A percentile compares a stretch with the other conserved stretches of the same genome.
Conservation (phyloP, 805 yeast genomes). For the Clavispora santaluciae region DNA sequence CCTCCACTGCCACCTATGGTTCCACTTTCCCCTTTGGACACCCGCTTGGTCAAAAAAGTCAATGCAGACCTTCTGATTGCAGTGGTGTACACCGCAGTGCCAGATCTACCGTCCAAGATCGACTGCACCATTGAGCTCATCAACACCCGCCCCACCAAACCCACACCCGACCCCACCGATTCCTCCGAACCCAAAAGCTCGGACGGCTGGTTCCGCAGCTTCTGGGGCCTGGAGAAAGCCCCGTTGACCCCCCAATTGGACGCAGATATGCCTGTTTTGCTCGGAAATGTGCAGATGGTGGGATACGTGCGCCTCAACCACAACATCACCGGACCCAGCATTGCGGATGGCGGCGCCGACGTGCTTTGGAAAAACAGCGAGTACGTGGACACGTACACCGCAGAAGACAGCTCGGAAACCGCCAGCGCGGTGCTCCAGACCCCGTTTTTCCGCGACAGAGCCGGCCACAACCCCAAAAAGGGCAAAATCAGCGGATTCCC, state of each 20-base stretch:
- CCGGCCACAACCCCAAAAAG: slow-evolving; percentile 8
- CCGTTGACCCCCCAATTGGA: not conserved
- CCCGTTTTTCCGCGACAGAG: slow-evolving; percentile 19
- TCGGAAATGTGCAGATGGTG: slow-evolving; percentile 36
- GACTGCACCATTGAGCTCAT: slow-evolving; percentile 9
- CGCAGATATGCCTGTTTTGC: slow-evolving; percentile 16
- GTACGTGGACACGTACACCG: slow-evolving; percentile 24
- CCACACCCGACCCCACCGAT: not conserved
- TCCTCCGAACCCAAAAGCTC: not conserved
- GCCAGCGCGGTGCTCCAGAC: slow-evolving; percentile 17
- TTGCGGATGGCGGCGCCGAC: slow-evolving; percentile 7
- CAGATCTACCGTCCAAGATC: slow-evolving; percentile 5
- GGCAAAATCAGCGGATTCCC: slow-evolving; percentile 32
- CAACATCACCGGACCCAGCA: slow-evolving; percentile 20
- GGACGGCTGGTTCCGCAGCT: slow-evolving; percentile 9
- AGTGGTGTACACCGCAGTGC: slow-evolving; percentile 4
- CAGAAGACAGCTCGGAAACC: slow-evolving; percentile 20
- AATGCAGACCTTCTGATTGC: slow-evolving; percentile 3
- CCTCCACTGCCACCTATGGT: not conserved
- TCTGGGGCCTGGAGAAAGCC: slow-evolving; percentile 6
- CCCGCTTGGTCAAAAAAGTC: slow-evolving; percentile 1
- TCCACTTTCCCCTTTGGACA: slow-evolving; percentile 1
- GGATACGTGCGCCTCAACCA: slow-evolving; percentile 39
- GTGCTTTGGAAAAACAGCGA: slow-evolving; percentile 36
- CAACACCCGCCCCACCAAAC: slow-evolving; percentile 2